phyloP scores from a whole-genome alignment of 176 grass and related monocot species.

The Avena eriantha region DNA sequence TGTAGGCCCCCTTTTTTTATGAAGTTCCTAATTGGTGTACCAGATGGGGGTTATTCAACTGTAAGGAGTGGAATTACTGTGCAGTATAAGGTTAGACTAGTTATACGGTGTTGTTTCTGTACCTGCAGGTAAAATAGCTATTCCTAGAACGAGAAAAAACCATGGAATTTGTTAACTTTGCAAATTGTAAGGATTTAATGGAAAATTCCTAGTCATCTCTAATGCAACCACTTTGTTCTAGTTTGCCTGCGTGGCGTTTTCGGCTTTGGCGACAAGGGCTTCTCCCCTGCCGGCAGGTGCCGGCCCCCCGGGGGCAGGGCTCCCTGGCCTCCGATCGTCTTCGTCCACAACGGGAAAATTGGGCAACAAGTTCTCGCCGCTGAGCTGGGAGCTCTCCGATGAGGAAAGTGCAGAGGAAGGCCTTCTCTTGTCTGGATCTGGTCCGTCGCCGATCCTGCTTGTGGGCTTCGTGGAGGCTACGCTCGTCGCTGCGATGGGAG shows the following conservation, averaged over 20 bases:
- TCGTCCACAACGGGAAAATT: too few species aligned
- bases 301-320: too few species aligned
- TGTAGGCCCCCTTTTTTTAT: background rate
- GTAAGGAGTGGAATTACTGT: constrained; percentile 11
- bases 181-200: background rate
- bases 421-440: too few species aligned
- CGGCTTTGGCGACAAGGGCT: too few species aligned
- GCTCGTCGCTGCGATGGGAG: too few species aligned
- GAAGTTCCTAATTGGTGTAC: constrained; percentile 32
- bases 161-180: background rate
- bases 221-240: background rate
- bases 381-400: too few species aligned
- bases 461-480: too few species aligned
- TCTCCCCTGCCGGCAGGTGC: too few species aligned
- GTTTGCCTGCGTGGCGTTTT: background rate
- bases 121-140: constrained; percentile 1
- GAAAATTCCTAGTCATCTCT: background rate
- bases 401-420: too few species aligned
- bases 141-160: constrained; percentile 5
- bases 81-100: background rate
- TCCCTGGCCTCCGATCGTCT: too few species aligned
- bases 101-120: background rate
- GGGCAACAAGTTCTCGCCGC: too few species aligned
- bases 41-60: constrained; percentile 37
- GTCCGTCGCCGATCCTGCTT: too few species aligned